phyloP scores from a whole-genome alignment of 1,284 basidiomycete species.

The Trichosporon sp. region DNA sequence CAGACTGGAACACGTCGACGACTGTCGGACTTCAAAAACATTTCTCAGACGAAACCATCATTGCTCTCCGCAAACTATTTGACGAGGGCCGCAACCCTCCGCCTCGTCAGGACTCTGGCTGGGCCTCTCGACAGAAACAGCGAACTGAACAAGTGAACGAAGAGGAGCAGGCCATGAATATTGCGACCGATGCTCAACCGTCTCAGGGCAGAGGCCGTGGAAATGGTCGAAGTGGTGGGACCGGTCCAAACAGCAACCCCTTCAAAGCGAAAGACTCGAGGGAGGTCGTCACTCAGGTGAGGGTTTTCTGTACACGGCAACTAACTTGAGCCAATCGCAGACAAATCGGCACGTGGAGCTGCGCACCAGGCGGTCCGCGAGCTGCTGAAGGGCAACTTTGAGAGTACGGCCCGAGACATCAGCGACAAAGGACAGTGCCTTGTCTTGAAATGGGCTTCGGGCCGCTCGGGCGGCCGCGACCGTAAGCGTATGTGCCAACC shows the following conservation, averaged over 20 bases:
- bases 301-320: conserved; percentile 24
- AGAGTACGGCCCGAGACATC: conserved; percentile 60
- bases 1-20: conserved; percentile 68
- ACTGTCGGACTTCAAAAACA: conserved; percentile 64
- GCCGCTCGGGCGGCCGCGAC: conserved; percentile 23
- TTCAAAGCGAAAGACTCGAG: conserved; percentile 62
- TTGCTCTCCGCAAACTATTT: conserved; percentile 70
- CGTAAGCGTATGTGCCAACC: conserved; percentile 27
- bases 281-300: conserved; percentile 76
- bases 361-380: conserved; percentile 81
- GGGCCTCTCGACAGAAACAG: conserved; percentile 45
- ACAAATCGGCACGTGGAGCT: conserved; percentile 76
- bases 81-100: conserved; percentile 74
- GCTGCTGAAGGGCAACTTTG: conserved; percentile 77
- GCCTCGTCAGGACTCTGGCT: conserved; percentile 60
- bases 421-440: conserved; percentile 40
- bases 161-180: conserved; percentile 45
- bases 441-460: conserved; percentile 46
- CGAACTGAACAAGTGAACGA: conserved; percentile 52
- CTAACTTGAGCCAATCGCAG: conserved; percentile 68
- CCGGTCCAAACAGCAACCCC: conserved; percentile 30
- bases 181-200: conserved; percentile 35
- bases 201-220: conserved; percentile 33
- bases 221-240: conserved; percentile 30
- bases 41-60: conserved; percentile 66